These are phyloP conservation scores for Luzula sylvatica DNA, from an alignment of 176 grass and related monocot genomes.

Conservation along the genomic window DNA sequence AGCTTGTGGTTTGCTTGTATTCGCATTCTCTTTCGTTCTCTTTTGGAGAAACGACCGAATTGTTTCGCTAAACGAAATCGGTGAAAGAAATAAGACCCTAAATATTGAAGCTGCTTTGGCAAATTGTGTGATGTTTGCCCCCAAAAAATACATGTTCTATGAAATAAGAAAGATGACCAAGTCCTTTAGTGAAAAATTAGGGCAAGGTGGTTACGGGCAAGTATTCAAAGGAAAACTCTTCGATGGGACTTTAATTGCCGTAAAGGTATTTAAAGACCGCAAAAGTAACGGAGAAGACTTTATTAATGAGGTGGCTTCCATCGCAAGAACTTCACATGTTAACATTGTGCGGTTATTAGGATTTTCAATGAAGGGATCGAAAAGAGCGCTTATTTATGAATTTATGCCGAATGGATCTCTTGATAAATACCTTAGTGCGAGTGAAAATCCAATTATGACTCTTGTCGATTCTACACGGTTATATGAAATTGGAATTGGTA, in stretches of 20 bases:
- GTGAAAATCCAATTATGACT: neutral
- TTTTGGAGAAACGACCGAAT: neutral
- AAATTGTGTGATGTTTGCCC: constrained; percentile 4
- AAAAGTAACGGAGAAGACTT: constrained; percentile 28
- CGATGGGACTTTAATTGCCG: constrained; percentile 21
- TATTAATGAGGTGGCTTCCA: constrained; percentile 43
- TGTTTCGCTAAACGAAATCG: neutral
- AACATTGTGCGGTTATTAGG: constrained; percentile 42
- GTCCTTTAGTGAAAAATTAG: constrained; percentile 35
- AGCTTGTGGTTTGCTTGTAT: neutral
- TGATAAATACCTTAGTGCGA: constrained; percentile 8
- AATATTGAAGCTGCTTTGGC: constrained; percentile 10
- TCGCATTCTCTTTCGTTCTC: neutral
- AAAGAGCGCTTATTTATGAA: constrained; percentile 30
- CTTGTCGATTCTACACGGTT: constrained; percentile 21
- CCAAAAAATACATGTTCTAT: constrained; percentile 32
- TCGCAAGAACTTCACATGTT: constrained; percentile 43
- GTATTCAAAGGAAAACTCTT: constrained; percentile 34
- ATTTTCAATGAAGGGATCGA: constrained; percentile 29
- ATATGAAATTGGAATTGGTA: constrained; percentile 29
- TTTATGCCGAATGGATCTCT: constrained; percentile 42
- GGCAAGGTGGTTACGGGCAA: constrained; percentile 32
- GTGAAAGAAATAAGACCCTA: neutral
- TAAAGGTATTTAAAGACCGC: constrained; percentile 38
- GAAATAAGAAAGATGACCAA: constrained; percentile 36